Evolutionary conservation across 306 rosid genomes (phyloP), one percentile per base, ranked within the genome.

Genomic region (Trichosanthes truncata): DNA sequence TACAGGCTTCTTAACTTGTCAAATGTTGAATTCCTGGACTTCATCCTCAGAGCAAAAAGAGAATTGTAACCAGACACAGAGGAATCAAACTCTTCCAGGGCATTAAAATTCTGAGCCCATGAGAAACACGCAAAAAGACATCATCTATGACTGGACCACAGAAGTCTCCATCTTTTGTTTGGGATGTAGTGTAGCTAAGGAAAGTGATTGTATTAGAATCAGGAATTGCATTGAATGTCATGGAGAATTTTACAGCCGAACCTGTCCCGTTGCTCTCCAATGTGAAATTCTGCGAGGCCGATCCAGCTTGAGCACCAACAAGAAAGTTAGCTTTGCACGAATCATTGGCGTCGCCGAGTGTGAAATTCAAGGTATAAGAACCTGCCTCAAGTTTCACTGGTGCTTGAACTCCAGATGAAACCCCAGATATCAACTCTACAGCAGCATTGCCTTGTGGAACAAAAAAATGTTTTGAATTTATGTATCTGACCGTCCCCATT

Each of bases 71-170:
- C 21, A 84, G 18, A 77, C 38, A 69, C 46, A 77, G 26, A 68
- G 49, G 74, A 84, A 80, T 69, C 76, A 84, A 67, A 48, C 74
- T 43, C 49, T 67, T 77, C 80, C 66, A 78, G 12, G 21, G 80
- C 41, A 69, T 38, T 31, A 35, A 52, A 9, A 77, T 65, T 74
- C 60, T 81, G 68, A 49, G 46, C 59, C 79, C 84, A 45, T 9
- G 66, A 55, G 82, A 84, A 72, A 41, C 78, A 33, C 75, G 67
- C 66, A 85, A 48, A 55, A 85, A 40, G 10, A 85, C 76, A 52
- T 82, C 86, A 56, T 80, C 88, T 60, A 85, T 55, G 59, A 85
- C 84, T 11, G 86, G 88, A 55, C 84, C 84, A 80, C 88, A 82
- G 21, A 45, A 29, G 43, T 77, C 35, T 61, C 88, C 88, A 61